Conservation (phyloP, 2,329 filamentous ascomycete genomes). For the Penicillium sp. region DNA sequence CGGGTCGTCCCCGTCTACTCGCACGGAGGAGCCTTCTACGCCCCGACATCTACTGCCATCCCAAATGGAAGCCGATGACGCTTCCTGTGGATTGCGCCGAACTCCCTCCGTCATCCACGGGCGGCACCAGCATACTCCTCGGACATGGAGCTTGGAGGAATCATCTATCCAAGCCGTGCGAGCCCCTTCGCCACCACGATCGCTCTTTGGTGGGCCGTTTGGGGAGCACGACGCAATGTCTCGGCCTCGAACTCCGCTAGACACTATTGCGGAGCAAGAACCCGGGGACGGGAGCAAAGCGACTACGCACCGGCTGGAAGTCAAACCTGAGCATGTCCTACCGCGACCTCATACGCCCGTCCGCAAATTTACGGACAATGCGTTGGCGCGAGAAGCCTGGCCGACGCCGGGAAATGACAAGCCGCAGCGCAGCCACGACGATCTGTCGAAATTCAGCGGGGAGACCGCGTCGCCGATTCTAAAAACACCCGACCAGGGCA, state of each 20-base stretch:
- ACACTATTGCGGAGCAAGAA: constrained; percentile 53
- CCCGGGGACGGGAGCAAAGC: constrained; percentile 38
- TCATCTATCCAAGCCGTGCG: constrained; percentile 14
- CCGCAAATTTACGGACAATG: constrained; percentile 36
- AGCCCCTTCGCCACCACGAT: constrained; percentile 31
- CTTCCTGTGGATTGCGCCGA: constrained; percentile 31
- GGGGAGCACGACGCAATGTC: constrained; percentile 29
- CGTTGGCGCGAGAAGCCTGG: constrained; percentile 31
- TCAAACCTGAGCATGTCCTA: constrained; percentile 42
- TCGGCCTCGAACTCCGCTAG: constrained; percentile 45
- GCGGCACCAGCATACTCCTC: constrained; percentile 27
- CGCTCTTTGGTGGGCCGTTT: constrained; percentile 35
- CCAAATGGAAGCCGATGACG: constrained; percentile 17
- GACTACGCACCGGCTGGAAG: constrained; percentile 40
- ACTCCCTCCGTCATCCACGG: constrained; percentile 39
- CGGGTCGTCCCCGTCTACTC: constrained; percentile 34
- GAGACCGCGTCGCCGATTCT: constrained; percentile 23
- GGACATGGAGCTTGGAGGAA: constrained; percentile 33
- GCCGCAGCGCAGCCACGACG: constrained; percentile 15
- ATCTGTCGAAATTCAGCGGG: constrained; percentile 32
- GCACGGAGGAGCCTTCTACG: constrained; percentile 11
- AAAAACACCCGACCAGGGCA: constrained; percentile 35
- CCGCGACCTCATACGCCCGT: constrained; percentile 32
- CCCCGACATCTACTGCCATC: constrained; percentile 18
- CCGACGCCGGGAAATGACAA: constrained; percentile 27